phyloP scores from a whole-genome alignment of 257 asterid species.

The Salvia splendens region DNA sequence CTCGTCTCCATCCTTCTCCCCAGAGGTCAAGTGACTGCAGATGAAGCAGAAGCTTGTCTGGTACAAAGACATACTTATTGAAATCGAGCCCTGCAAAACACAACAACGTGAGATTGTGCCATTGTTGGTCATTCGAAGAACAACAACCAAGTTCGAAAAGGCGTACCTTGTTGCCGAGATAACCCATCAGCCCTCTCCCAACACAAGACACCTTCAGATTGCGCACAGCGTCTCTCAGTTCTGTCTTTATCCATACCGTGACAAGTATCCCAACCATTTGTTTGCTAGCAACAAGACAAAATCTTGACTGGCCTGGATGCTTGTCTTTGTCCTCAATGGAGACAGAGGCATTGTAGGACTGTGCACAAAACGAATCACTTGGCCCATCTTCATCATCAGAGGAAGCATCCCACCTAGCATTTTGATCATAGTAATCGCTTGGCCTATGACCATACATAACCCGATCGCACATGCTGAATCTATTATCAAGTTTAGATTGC shows the following conservation, averaged over 20 bases:
- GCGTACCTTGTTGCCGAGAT: constrained; percentile 87
- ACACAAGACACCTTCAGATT: constrained; percentile 84
- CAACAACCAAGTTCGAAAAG: constrained; percentile 10
- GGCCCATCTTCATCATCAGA: constrained; percentile 61
- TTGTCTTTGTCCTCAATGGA: constrained; percentile 52
- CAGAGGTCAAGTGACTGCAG: constrained; percentile 87
- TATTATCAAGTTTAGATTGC: constrained; percentile 57
- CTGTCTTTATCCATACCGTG: constrained; percentile 74
- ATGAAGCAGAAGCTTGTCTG: constrained; percentile 93
- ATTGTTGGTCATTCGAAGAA: too few species aligned
- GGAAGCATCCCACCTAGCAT: constrained; percentile 53
- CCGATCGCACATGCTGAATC: constrained; percentile 78
- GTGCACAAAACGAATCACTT: constrained; percentile 46
- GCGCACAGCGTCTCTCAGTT: constrained; percentile 59
- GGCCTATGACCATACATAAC: constrained; percentile 53
- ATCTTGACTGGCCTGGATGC: constrained; percentile 54
- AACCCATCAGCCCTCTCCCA: constrained; percentile 96
- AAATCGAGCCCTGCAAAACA: constrained; percentile 75
- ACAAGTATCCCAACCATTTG: constrained; percentile 91
- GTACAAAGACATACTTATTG: constrained; percentile 88
- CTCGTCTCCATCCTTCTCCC: constrained; percentile 94
- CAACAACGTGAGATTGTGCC: constrained; percentile 6
- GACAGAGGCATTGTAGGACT: constrained; percentile 42
- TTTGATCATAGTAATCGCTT: constrained; percentile 50
- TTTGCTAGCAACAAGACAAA: constrained; percentile 80